Percentiles rank a stretch among this genome's conserved stretches.
These are phyloP conservation scores for Trametes cingulata DNA, from an alignment of 768 basidiomycete species.

Conservation along the genomic window DNA sequence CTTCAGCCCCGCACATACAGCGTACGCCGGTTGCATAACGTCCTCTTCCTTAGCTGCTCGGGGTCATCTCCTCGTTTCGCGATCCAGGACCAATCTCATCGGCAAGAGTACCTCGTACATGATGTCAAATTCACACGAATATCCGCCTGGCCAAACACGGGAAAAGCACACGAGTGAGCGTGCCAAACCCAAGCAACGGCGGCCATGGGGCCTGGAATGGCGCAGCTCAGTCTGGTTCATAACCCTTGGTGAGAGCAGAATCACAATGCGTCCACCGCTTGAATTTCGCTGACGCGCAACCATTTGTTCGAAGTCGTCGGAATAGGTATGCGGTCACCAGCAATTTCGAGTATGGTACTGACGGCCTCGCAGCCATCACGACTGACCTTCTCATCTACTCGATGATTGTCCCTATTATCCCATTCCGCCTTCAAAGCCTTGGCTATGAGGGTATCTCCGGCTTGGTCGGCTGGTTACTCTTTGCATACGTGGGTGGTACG, in stretches of 20 bases:
- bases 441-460: constrained; percentile 37
- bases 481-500: constrained; percentile 36
- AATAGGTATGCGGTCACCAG: constrained; percentile 20
- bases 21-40: too few species aligned
- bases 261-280: neutral
- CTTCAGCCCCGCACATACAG: too few species aligned
- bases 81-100: too few species aligned
- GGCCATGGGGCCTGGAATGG: constrained; percentile 36
- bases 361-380: constrained; percentile 29
- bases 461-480: constrained; percentile 41
- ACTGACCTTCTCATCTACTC: constrained; percentile 41
- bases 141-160: neutral
- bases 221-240: constrained; percentile 38
- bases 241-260: constrained; percentile 29
- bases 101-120: too few species aligned
- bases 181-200: neutral
- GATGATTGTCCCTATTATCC: constrained; percentile 41
- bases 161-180: neutral
- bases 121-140: neutral
- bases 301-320: constrained; percentile 30
- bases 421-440: constrained; percentile 38
- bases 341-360: neutral
- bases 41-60: too few species aligned
- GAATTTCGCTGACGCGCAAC: neutral
- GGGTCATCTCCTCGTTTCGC: too few species aligned